These are phyloP conservation scores for Candida dubliniensis DNA, from an alignment of 1,139 yeast species.

Conservation along the genomic window DNA sequence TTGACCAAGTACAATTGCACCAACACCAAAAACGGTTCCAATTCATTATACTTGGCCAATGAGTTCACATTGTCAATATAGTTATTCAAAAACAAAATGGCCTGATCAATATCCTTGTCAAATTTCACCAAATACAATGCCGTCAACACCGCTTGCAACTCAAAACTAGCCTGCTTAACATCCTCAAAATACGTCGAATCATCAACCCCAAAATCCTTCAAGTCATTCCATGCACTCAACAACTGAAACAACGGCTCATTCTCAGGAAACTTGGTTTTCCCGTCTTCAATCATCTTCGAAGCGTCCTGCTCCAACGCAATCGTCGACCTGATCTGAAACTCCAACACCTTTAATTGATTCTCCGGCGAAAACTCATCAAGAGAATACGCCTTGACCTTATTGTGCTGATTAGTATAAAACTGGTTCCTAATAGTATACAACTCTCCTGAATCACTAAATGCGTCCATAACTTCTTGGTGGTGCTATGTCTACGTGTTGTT, in stretches of 20 bases:
- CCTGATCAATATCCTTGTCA: constrained; percentile 41
- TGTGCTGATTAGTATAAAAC: constrained; percentile 48
- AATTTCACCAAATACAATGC: constrained; percentile 42
- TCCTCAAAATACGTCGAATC: constrained; percentile 42
- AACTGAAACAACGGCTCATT: constrained; percentile 40
- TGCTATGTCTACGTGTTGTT: too few species aligned
- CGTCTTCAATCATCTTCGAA: constrained; percentile 38
- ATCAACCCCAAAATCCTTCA: constrained; percentile 43
- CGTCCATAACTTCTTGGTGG: constrained; percentile 28
- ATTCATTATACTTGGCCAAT: constrained; percentile 27
- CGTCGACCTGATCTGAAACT: constrained; percentile 44
- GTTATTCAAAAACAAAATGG: constrained; percentile 31
- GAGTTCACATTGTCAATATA: constrained; percentile 23
- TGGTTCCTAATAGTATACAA: constrained; percentile 46
- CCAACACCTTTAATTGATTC: constrained; percentile 40
- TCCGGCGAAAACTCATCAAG: constrained; percentile 38
- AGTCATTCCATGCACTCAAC: constrained; percentile 45
- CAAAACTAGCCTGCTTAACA: constrained; percentile 32
- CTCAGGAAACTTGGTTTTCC: constrained; percentile 37
- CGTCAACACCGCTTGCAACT: constrained; percentile 45
- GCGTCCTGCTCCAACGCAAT: constrained; percentile 45
- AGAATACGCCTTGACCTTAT: constrained; percentile 33
- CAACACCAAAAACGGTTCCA: constrained; percentile 46
- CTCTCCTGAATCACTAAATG: constrained; percentile 44
- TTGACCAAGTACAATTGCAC: constrained; percentile 43